Evolutionary conservation across 2,329 filamentous ascomycete genomes (phyloP).

Genomic region (Xylaria sp.): DNA sequence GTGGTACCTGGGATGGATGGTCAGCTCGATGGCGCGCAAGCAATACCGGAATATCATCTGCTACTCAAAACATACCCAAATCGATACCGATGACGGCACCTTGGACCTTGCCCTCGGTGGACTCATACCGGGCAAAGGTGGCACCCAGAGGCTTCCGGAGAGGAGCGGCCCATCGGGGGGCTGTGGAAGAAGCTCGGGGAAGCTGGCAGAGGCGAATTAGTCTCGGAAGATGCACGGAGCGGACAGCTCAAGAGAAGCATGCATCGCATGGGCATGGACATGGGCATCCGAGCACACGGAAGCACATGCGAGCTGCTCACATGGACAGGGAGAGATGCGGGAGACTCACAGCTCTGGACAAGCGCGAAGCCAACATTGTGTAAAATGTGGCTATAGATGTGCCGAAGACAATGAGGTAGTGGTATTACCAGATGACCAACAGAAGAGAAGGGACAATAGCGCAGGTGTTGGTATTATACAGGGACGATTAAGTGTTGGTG

Average conservation of each 20-base stretch:
- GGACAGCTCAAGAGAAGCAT: background rate
- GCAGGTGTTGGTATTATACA: conserved; percentile 27
- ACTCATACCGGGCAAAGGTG: conserved; percentile 73
- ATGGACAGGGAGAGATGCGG: background rate
- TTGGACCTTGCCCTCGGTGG: conserved; percentile 81
- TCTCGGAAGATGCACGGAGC: background rate
- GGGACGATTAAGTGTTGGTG: conserved; percentile 13
- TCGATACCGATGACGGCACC: conserved; percentile 97
- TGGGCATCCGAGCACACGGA: background rate
- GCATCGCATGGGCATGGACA: background rate
- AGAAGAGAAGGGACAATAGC: conserved; percentile 32
- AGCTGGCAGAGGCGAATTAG: conserved; percentile 47
- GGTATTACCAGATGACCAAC: conserved; percentile 31
- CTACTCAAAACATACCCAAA: conserved; percentile 58
- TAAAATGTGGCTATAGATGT: conserved; percentile 20
- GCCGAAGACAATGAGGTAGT: conserved; percentile 29
- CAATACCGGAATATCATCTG: no score
- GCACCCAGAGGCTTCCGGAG: conserved; percentile 66
- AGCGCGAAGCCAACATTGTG: conserved; percentile 67
- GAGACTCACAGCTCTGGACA: conserved; percentile 67
- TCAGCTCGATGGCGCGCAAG: background rate
- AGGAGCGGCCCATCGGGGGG: conserved; percentile 61
- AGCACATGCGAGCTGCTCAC: background rate
- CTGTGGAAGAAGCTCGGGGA: conserved; percentile 67
- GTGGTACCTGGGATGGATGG: conserved; percentile 62